Evolutionary conservation across 1,139 yeast species (phyloP), one percentile per base, ranked within the genome.

Genomic region (Sugiyamaella paludigena): DNA sequence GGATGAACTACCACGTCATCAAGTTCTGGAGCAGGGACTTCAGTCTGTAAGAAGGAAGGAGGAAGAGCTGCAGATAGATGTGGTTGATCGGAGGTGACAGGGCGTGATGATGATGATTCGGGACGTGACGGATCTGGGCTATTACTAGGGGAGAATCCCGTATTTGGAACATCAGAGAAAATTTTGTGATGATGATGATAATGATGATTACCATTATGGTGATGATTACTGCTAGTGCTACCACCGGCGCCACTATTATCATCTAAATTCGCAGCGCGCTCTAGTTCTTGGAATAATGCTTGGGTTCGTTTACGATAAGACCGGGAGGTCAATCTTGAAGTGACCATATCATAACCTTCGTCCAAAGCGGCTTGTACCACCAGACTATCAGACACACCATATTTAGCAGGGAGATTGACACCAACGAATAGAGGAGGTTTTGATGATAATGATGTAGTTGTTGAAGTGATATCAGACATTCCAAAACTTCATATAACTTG

Each of bases 271-370:
- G 28, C 44, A 5, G 32, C 40, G 34, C 33, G 50, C 35, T 58
- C 59, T 11, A 52, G 51, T 29, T 58, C 58, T 32, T 54, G 56
- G 47, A 58, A 64, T 36, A 64, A 48, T 6, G 59, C 49, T 40
- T 66, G 65, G 26, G 65, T 57, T 26, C 66, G 54, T 45, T 55
- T 57, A 19, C 67, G 56, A 56, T 65, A 67, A 7, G 54, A 45
- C 7, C 68, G 49, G 8, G 69, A 60, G 12, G 72, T 67, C 51
- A 68, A 60, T 19, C 69, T 53, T 11, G 70, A 63, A 1, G 71
- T 68, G 40, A 68, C 61, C 63, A 68, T 65, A 54, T 68, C 71
- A 50, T 68, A 68, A 37, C 71, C 71, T 40, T 59, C 58, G 6
- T 55, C 55, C 34, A 68, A 56, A 6, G 69, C 68, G 2, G 59